Conservation (phyloP, 2,329 filamentous ascomycete genomes). For the Spiromastix sp. region DNA sequence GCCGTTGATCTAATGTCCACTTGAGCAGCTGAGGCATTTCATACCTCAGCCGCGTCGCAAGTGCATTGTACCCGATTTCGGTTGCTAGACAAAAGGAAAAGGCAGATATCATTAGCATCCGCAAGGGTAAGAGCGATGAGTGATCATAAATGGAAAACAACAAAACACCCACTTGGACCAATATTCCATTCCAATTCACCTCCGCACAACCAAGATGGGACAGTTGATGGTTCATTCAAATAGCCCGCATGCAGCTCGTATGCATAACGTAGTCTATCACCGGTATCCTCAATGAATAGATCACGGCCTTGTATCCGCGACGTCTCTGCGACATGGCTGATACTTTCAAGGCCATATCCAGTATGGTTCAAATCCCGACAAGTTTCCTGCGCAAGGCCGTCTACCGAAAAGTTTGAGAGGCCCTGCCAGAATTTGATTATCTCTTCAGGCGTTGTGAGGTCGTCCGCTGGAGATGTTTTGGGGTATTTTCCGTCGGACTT, state of each 20-base stretch:
- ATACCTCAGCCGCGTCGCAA: conserved; percentile 12
- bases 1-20: conserved; percentile 12
- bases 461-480: conserved; percentile 4
- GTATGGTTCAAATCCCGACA: conserved; percentile 21
- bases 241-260: conserved; percentile 17
- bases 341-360: conserved; percentile 17
- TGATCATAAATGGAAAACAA: no score
- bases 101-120: no score
- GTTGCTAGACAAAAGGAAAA: no score
- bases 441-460: neutral
- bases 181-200: conserved; percentile 10
- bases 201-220: conserved; percentile 14
- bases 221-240: conserved; percentile 6
- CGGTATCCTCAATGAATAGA: conserved; percentile 14
- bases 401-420: conserved; percentile 9
- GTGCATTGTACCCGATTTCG: conserved; percentile 19
- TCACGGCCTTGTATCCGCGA: conserved; percentile 19
- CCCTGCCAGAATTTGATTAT: conserved; percentile 10
- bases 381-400: conserved; percentile 18
- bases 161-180: no score
- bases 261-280: conserved; percentile 13
- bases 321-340: conserved; percentile 20
- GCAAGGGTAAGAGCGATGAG: no score
- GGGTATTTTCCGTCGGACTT: conserved; percentile 16
- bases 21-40: conserved; percentile 16